Conservation (phyloP, 2,329 filamentous ascomycete genomes). For the Sordariomycetes sp. region DNA sequence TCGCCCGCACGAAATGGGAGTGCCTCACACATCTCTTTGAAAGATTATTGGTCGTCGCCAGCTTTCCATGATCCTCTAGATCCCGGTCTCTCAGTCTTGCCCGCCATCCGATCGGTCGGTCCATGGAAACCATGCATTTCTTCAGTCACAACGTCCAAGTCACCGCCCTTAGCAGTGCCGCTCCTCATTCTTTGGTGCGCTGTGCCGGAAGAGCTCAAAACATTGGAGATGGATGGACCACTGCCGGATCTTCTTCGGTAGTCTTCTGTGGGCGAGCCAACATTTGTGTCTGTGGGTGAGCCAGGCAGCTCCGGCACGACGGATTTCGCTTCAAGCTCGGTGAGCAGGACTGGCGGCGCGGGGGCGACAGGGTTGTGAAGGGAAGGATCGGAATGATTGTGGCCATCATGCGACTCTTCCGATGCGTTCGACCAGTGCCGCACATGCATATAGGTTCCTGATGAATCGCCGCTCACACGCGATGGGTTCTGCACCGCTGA, state of each 20-base stretch:
- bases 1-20: too few species aligned
- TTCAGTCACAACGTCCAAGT: constrained; percentile 3
- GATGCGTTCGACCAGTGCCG: constrained; percentile 35
- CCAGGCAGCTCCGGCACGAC: constrained; percentile 26
- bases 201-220: constrained; percentile 12
- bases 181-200: constrained; percentile 17
- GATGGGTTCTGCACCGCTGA: too few species aligned
- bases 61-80: too few species aligned
- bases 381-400: too few species aligned
- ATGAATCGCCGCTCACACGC: constrained; percentile 28
- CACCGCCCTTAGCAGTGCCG: constrained; percentile 4
- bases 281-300: constrained; percentile 15
- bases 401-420: constrained; percentile 21
- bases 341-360: constrained; percentile 15
- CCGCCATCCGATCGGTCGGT: too few species aligned
- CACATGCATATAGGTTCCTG: constrained; percentile 23
- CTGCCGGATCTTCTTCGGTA: constrained; percentile 18
- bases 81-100: too few species aligned
- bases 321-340: constrained; percentile 28
- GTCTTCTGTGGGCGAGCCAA: constrained; percentile 8
- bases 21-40: too few species aligned
- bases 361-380: constrained; percentile 1
- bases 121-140: too few species aligned
- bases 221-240: constrained; percentile 3
- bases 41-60: too few species aligned